These are phyloP conservation scores for Actinidia arguta DNA, from an alignment of 179 eudicot genomes.

Conservation along the genomic window DNA sequence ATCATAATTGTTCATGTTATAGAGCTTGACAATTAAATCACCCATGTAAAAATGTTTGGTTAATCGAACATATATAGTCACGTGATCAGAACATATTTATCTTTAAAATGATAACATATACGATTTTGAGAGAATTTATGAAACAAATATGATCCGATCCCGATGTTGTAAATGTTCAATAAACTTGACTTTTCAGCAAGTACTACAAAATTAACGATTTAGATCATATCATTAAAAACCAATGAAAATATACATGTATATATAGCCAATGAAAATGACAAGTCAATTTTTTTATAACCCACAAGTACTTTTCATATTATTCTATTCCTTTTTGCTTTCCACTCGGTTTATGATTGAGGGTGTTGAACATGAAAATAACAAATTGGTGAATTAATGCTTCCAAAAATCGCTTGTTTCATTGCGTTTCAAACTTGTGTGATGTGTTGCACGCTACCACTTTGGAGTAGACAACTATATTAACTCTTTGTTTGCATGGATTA, in stretches of 20 bases:
- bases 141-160: too few relatives aligned
- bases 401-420: neutral
- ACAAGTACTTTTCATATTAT: neutral
- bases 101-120: too few relatives aligned
- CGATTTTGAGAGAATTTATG: too few relatives aligned
- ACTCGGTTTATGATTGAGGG: neutral
- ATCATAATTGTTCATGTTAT: too few relatives aligned
- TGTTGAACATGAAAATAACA: conserved; percentile 6
- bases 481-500: neutral
- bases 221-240: too few relatives aligned
- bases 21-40: too few relatives aligned
- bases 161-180: too few relatives aligned
- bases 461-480: neutral
- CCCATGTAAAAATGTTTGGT: too few relatives aligned
- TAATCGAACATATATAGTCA: too few relatives aligned
- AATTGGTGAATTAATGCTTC: neutral
- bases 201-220: too few relatives aligned
- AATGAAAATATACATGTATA: neutral
- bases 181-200: too few relatives aligned
- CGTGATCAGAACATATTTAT: too few relatives aligned
- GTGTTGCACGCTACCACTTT: conserved; percentile 11
- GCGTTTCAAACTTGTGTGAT: conserved; percentile 26
- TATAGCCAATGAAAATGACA: neutral
- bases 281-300: neutral
- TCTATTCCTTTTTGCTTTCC: neutral